phyloP scores from a whole-genome alignment of 2,329 filamentous ascomycete genomes.

The Fusarium sp. region DNA sequence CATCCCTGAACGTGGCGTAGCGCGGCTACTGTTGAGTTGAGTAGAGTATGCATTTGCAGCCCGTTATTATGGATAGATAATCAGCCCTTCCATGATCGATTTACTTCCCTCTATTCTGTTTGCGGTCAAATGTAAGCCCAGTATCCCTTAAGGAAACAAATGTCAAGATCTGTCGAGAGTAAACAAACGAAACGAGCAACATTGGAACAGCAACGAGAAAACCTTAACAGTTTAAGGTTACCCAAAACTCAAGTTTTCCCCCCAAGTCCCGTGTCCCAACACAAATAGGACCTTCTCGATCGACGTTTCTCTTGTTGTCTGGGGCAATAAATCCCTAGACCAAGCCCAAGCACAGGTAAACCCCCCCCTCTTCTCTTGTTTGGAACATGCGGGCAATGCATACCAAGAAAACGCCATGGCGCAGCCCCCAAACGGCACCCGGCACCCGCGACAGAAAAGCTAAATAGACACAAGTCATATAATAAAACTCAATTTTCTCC shows the following conservation, averaged over 20 bases:
- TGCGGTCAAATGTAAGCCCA: background rate
- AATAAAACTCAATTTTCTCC: slow-evolving; percentile 23
- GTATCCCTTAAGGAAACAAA: background rate
- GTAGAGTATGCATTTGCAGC: too few species aligned
- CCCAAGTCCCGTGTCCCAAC: background rate
- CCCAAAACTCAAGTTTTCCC: background rate
- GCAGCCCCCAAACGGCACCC: slow-evolving; percentile 28
- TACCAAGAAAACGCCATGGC: slow-evolving; percentile 26
- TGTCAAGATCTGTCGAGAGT: background rate
- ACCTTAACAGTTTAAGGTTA: slow-evolving; percentile 5
- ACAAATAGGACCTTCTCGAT: slow-evolving; percentile 1
- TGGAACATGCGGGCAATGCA: slow-evolving; percentile 21
- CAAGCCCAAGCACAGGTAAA: background rate
- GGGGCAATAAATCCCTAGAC: slow-evolving; percentile 26
- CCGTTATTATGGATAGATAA: background rate
- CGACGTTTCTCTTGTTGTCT: slow-evolving; percentile 19
- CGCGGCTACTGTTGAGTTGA: background rate
- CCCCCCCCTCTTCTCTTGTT: slow-evolving; percentile 11
- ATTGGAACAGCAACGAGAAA: slow-evolving; percentile 8
- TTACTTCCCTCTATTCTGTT: background rate
- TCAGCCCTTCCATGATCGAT: background rate
- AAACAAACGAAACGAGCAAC: slow-evolving; percentile 5
- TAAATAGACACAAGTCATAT: background rate
- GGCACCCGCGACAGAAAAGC: slow-evolving; percentile 14
- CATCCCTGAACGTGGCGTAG: background rate